These are phyloP conservation scores for Geranium incanum DNA, from an alignment of 441 rosid genomes.

Conservation along the genomic window DNA sequence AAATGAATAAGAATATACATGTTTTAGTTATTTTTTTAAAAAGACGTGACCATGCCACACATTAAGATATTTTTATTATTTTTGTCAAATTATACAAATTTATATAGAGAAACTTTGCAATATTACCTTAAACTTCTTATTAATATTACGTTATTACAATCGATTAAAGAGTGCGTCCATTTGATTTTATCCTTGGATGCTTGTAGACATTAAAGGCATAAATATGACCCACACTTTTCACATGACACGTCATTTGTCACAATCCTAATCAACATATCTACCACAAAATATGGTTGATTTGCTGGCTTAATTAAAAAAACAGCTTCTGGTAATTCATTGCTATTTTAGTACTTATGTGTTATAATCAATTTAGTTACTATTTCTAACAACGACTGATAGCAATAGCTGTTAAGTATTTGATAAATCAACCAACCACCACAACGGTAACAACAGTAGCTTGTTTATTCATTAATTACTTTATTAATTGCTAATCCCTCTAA, in stretches of 20 bases:
- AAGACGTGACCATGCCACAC: too few species aligned
- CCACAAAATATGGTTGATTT: not conserved
- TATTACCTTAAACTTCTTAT: too few species aligned
- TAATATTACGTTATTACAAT: too few species aligned
- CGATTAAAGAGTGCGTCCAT: too few species aligned
- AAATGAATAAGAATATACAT: too few species aligned
- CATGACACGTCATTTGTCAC: not conserved
- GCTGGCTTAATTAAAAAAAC: not conserved
- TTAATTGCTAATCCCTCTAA: not conserved
- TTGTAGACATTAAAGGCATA: not conserved
- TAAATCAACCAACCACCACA: not conserved
- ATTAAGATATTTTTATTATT: too few species aligned
- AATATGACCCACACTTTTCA: too few species aligned
- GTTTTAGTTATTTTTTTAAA: too few species aligned
- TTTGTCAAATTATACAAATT: too few species aligned
- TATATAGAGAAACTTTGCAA: too few species aligned
- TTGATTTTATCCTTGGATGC: too few species aligned
- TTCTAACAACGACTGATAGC: conserved; percentile 3
- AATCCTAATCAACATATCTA: not conserved
- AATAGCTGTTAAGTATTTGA: not conserved
- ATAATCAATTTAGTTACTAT: conserved; percentile 4
- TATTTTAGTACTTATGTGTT: not conserved
- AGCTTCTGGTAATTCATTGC: not conserved
- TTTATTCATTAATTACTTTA: conserved; percentile 1
- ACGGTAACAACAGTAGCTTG: not conserved